Evolutionary conservation across 257 asterid genomes (phyloP), one percentile per base, ranked within the genome.

Genomic region (Leptodermis oblonga): DNA sequence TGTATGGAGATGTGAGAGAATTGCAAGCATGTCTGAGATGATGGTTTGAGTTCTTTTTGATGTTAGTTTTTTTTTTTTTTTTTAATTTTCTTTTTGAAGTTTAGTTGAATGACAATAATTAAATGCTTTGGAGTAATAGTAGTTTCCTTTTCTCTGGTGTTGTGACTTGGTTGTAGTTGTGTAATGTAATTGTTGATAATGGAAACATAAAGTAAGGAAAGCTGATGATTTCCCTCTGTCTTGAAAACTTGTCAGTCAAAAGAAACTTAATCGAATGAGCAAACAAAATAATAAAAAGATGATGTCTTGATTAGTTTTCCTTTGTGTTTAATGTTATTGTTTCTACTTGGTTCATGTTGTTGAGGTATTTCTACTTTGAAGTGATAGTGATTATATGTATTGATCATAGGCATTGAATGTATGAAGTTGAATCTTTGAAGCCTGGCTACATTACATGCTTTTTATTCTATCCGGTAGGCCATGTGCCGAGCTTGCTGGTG

Each of bases 91-190:
- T 9, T 28, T 39, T 18, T 28, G 59, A n/a, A n/a, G n/a, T n/a
- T n/a, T n/a, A n/a, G n/a, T 28, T 73, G 74, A 81, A 81, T 76
- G 74, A 80, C 81, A 70, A 70, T 69, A 73, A 70, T 83, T 72
- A 76, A 73, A 60, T 85, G 73, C 74, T 61, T 74, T 76, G 42
- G 59, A 62, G 71, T 45, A 77, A 74, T 76, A 53, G 54, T 80
- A 75, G 70, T 66, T 73, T 34, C 65, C 48, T 58, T 77, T 34
- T 72, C 45, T 63, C 63, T 61, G 23, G 75, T 56, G 54, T 68
- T 62, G 73, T 69, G 65, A 39, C 67, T 55, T 65, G 28, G 60
- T 31, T 41, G 71, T 73, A 70, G 62, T 77, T 78, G 77, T 74
- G 77, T 67, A 67, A 69, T 81, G 78, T 76, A 71, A 49, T 69